Base-by-base conservation (phyloP, 225 moss, liverwort and hornwort species). In the Pseudoscleropodium purum region DNA sequence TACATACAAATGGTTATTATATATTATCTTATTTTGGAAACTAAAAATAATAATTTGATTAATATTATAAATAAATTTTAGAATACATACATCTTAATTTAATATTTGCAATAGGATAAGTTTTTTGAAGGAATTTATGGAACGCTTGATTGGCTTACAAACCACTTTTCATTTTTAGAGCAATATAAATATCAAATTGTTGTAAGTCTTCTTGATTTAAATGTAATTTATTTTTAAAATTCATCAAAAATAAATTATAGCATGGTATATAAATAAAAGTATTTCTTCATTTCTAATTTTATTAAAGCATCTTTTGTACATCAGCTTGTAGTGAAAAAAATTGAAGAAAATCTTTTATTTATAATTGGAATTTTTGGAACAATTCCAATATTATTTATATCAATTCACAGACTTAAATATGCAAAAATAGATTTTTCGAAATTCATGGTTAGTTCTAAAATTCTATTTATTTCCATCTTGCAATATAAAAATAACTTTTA, bases 321-420 rank as follows among this genome's bases (percentile, higher is more conserved):
- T 61, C 52, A 94, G 93, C n/a, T 66, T 60, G 49, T 24, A 47
- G 23, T 94, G 1, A 93, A 90, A 79, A 87, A 27, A 78, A 47
- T 90, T 80, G 93, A 94, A 77, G 79, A 92, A 0, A 89, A 78
- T 1, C 90, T 54, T 43, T 3, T 81, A 11, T 18, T 92, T 60
- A 63, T 85, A 24, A 51, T 90, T 17, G 94, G 91, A 79, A 74
- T 94, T 36, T 69, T 92, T 43, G 94, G 93, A 82, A 89, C 92
- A 76, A 77, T 94, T 74, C 92, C 93, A 45, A 59, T 94, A 49
- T 49, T 93, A 14, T 13, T 93, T 0, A 65, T 93, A 81, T 93
- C 93, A 80, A 63, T 93, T 63, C 52, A 70, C 11, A 82, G 30
- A 29, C 85, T 91, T 8, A 63, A 24, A 36, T 81, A 47, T 75